These are phyloP conservation scores for Trichomonas vaginalis DNA, from an alignment of 208 protist species.

Conservation along the genomic window DNA sequence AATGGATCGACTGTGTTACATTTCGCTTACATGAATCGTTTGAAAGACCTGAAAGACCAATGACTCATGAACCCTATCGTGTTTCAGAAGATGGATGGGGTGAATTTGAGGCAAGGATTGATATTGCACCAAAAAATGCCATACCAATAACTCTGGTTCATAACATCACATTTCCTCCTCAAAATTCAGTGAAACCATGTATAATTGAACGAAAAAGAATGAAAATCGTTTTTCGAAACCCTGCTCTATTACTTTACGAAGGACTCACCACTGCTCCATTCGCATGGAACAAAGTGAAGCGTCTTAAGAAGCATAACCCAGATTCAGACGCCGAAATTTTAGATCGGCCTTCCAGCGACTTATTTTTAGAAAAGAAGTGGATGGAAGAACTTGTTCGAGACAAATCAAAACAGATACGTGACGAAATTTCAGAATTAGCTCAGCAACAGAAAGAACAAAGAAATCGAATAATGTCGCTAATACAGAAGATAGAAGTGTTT, in stretches of 20 bases:
- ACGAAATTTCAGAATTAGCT: not conserved
- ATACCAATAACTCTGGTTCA: not conserved
- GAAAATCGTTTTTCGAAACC: not conserved
- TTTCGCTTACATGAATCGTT: not conserved
- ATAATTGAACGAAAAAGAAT: not conserved
- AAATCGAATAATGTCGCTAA: not conserved
- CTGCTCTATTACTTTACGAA: not conserved
- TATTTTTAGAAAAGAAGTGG: not conserved
- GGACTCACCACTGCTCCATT: not conserved
- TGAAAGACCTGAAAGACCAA: not conserved
- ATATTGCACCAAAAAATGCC: not conserved
- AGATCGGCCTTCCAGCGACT: not conserved
- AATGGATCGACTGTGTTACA: not conserved
- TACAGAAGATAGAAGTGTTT: not conserved
- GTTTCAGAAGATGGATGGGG: slow-evolving; percentile 15
- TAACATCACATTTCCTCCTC: not conserved
- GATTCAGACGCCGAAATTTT: not conserved
- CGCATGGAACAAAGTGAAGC: not conserved
- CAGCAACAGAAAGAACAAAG: not conserved
- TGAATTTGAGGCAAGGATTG: slow-evolving; percentile 8
- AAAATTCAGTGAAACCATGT: not conserved
- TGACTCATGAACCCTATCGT: not conserved
- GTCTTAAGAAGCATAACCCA: not conserved
- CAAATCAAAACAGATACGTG: not conserved
- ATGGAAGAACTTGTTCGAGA: not conserved